Evolutionary conservation across 129 eudicot genomes (phyloP).

Genomic region (Deinandra increscens): DNA sequence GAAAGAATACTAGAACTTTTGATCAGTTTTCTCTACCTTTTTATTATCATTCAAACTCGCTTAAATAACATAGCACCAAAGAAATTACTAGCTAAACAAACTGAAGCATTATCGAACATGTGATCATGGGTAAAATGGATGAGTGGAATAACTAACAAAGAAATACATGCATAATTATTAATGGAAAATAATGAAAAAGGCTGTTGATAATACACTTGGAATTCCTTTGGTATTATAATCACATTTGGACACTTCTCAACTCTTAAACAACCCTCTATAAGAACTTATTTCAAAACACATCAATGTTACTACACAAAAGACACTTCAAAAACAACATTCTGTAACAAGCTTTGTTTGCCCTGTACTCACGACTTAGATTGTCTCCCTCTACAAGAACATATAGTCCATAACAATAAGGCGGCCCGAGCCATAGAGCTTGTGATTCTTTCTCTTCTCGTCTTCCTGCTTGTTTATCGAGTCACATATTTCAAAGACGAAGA

Average conservation of each 20-base stretch:
- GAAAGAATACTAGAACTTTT: too few relatives aligned
- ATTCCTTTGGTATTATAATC: not conserved
- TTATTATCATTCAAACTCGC: too few relatives aligned
- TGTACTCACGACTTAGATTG: conserved; percentile 4
- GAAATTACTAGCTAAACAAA: too few relatives aligned
- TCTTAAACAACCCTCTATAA: not conserved
- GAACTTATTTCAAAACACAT: not conserved
- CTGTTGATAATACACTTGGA: not conserved
- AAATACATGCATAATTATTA: too few relatives aligned
- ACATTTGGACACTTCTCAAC: too few relatives aligned
- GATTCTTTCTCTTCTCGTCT: conserved; percentile 43
- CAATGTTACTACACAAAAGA: not conserved
- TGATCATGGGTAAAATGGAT: too few relatives aligned
- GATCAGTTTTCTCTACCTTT: too few relatives aligned
- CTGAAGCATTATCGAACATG: too few relatives aligned
- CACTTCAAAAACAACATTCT: not conserved
- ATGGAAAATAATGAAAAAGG: too few relatives aligned
- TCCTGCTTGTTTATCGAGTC: conserved; percentile 42
- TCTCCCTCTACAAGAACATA: conserved; percentile 40
- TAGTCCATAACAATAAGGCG: conserved; percentile 28
- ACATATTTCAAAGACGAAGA: conserved; percentile 37
- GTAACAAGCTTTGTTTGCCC: conserved; percentile 27
- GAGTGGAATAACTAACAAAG: too few relatives aligned
- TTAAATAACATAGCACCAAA: too few relatives aligned
- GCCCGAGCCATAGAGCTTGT: conserved; percentile 46